These are phyloP conservation scores for Suillus spraguei DNA, from an alignment of 768 basidiomycete genomes.

Conservation along the genomic window DNA sequence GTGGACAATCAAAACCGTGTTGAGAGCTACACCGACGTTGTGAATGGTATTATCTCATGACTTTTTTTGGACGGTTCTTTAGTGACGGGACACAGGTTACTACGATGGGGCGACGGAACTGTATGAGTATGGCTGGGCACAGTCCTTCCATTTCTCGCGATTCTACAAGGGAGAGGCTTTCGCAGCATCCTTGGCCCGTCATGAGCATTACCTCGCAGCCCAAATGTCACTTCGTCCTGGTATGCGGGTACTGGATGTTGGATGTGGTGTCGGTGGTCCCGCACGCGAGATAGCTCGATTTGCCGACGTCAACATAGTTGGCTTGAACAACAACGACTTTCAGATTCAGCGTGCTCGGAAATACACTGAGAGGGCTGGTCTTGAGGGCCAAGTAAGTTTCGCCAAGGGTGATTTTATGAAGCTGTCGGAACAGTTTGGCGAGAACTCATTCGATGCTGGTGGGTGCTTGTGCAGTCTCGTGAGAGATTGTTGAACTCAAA, in stretches of 20 bases:
- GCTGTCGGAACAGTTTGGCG: slow-evolving; percentile 84
- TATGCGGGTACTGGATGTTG: slow-evolving; percentile 94
- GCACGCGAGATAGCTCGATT: slow-evolving; percentile 91
- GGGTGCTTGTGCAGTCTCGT: slow-evolving; percentile 25
- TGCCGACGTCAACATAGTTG: slow-evolving; percentile 76
- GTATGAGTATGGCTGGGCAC: slow-evolving; percentile 88
- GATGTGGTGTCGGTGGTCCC: slow-evolving; percentile 93
- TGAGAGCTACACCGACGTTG: slow-evolving; percentile 87
- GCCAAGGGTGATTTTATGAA: slow-evolving; percentile 96
- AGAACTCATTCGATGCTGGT: slow-evolving; percentile 90
- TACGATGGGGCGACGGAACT: slow-evolving; percentile 93
- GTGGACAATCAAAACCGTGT: slow-evolving; percentile 73
- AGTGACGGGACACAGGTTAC: slow-evolving; percentile 57
- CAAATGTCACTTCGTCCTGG: slow-evolving; percentile 80
- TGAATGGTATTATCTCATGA: slow-evolving; percentile 67
- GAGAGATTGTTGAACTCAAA: not conserved
- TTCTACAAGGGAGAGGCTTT: slow-evolving; percentile 88
- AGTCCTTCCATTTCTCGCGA: slow-evolving; percentile 92
- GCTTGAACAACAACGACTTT: slow-evolving; percentile 93
- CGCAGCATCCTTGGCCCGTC: slow-evolving; percentile 71
- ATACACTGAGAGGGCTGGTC: slow-evolving; percentile 73
- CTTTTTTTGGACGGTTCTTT: not conserved
- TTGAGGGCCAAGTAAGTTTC: slow-evolving; percentile 74
- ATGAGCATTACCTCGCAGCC: slow-evolving; percentile 91
- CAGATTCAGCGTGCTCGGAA: slow-evolving; percentile 80